These are phyloP conservation scores for Saccharomycopsis fibuligera DNA, from an alignment of 805 yeast species.

Conservation along the genomic window DNA sequence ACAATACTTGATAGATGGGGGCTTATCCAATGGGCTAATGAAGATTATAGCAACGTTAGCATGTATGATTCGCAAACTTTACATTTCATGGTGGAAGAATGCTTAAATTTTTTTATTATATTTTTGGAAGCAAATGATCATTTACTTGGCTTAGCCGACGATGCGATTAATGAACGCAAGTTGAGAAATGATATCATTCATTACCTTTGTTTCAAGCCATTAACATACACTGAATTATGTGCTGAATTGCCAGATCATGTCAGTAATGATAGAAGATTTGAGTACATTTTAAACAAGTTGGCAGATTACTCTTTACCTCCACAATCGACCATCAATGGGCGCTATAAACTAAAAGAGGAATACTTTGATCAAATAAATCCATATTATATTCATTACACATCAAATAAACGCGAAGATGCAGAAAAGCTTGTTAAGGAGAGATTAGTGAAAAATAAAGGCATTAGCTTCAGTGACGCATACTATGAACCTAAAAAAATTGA, in stretches of 20 bases:
- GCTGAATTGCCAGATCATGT: slow-evolving; percentile 71
- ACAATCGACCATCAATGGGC: slow-evolving; percentile 51
- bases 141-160: slow-evolving; percentile 43
- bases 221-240: slow-evolving; percentile 65
- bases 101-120: slow-evolving; percentile 30
- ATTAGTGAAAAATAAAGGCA: slow-evolving; percentile 34
- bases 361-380: slow-evolving; percentile 61
- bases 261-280: slow-evolving; percentile 68
- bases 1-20: slow-evolving; percentile 69
- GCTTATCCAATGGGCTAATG: slow-evolving; percentile 46
- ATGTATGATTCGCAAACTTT: slow-evolving; percentile 39
- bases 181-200: slow-evolving; percentile 74
- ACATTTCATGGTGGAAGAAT: slow-evolving; percentile 73
- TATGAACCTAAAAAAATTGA: slow-evolving; percentile 44
- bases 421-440: slow-evolving; percentile 50
- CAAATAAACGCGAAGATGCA: slow-evolving; percentile 82
- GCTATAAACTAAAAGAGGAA: slow-evolving; percentile 60
- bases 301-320: slow-evolving; percentile 61
- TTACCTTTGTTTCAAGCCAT: slow-evolving; percentile 67
- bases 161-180: slow-evolving; percentile 42
- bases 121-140: slow-evolving; percentile 30
- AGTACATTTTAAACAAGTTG: slow-evolving; percentile 45
- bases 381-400: slow-evolving; percentile 67
- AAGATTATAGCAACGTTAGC: slow-evolving; percentile 31
- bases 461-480: slow-evolving; percentile 42